Percentiles rank a stretch among this genome's conserved stretches.
Conservation (phyloP, 2,329 filamentous ascomycete genomes). For the Blastomyces parvus region DNA sequence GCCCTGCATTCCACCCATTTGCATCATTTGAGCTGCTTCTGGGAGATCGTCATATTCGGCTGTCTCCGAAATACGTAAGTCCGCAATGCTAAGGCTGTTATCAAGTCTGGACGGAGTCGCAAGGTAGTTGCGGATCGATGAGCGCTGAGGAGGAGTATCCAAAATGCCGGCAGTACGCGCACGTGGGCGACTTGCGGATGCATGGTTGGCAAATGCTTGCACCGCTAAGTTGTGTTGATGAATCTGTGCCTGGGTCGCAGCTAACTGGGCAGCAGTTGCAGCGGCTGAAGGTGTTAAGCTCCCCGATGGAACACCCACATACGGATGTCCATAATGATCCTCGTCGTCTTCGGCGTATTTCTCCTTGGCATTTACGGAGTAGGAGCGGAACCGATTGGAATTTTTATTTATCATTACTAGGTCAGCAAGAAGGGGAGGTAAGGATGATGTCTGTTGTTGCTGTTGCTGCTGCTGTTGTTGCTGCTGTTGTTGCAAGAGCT, state of each 20-base stretch:
- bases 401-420: constrained; percentile 67
- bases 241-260: constrained; percentile 57
- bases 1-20: constrained; percentile 51
- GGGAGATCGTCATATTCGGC: constrained; percentile 71
- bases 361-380: constrained; percentile 97
- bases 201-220: constrained; percentile 80
- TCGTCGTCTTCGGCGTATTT: constrained; percentile 88
- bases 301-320: constrained; percentile 50
- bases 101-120: constrained; percentile 68
- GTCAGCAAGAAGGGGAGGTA: constrained; percentile 61
- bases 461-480: constrained; percentile 40
- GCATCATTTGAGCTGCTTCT: constrained; percentile 73
- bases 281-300: constrained; percentile 50
- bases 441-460: constrained; percentile 39
- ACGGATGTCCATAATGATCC: constrained; percentile 58
- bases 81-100: constrained; percentile 63
- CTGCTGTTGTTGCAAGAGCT: constrained; percentile 43
- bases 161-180: constrained; percentile 86
- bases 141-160: constrained; percentile 61
- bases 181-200: constrained; percentile 70
- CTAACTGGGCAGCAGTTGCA: constrained; percentile 48
- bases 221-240: constrained; percentile 89
- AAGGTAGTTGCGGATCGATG: constrained; percentile 61
- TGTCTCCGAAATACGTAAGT: constrained; percentile 64
- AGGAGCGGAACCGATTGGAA: constrained; percentile 84